Conservation (phyloP, 495 filamentous ascomycete genomes). For the Aspergillus bridgeri region DNA sequence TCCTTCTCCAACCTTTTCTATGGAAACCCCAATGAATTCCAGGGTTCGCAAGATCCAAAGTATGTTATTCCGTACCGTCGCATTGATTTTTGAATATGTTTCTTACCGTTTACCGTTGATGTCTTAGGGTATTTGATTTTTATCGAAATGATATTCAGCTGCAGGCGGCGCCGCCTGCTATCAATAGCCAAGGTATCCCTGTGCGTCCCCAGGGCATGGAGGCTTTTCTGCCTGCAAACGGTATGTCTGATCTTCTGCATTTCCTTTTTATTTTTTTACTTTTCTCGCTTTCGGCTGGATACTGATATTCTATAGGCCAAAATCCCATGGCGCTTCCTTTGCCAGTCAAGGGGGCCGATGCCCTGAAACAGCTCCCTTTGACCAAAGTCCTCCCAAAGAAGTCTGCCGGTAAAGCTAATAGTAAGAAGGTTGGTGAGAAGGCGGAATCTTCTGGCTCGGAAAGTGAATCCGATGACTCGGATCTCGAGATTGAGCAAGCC, state of each 20-base stretch:
- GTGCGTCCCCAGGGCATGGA: neutral
- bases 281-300: neutral
- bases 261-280: neutral
- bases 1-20: constrained; percentile 31
- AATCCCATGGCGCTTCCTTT: constrained; percentile 1
- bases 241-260: constrained; percentile 6
- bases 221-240: constrained; percentile 9
- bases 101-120: constrained; percentile 2
- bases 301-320: constrained; percentile 11
- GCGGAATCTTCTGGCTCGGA: constrained; percentile 40
- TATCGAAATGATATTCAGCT: constrained; percentile 31
- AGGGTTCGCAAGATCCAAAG: constrained; percentile 25
- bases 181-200: neutral
- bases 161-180: constrained; percentile 15
- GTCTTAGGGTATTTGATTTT: constrained; percentile 25
- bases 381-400: constrained; percentile 27
- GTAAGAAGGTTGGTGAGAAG: constrained; percentile 31
- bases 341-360: neutral
- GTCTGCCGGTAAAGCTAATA: constrained; percentile 15
- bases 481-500: constrained; percentile 39
- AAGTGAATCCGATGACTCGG: constrained; percentile 49
- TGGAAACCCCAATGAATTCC: constrained; percentile 25
- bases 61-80: constrained; percentile 10
- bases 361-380: constrained; percentile 11
- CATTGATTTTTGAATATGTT: neutral